A percentile compares a stretch with the other conserved stretches of the same genome.
phyloP scores from a whole-genome alignment of 1,139 yeast genomes.

The Yamadazyma sp. region DNA sequence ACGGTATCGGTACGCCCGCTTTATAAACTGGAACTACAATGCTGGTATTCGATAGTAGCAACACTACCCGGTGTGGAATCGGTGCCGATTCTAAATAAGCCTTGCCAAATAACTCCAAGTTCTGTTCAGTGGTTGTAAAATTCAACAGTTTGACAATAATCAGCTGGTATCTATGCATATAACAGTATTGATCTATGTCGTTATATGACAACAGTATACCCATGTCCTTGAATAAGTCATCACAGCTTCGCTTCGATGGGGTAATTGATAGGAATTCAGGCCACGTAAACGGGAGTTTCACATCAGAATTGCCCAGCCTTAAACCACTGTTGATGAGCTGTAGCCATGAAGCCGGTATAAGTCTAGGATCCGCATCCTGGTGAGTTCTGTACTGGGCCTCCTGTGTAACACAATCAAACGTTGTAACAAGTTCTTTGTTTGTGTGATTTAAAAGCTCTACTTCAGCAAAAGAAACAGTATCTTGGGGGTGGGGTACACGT shows the following conservation, averaged over 20 bases:
- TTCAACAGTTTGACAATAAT: conserved; percentile 3
- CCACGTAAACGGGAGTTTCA: conserved; percentile 6
- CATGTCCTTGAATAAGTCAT: background rate
- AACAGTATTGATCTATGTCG: background rate
- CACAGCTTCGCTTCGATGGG: background rate
- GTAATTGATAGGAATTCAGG: background rate
- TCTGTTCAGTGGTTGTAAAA: conserved; percentile 4
- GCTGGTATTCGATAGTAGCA: conserved; percentile 3
- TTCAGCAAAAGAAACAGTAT: background rate
- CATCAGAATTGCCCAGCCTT: background rate
- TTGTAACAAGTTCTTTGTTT: background rate
- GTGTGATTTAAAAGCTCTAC: background rate
- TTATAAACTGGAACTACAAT: conserved; percentile 3
- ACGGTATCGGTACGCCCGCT: background rate
- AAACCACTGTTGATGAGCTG: background rate
- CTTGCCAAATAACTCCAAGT: background rate
- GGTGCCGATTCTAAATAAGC: conserved; percentile 3
- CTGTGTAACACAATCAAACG: background rate
- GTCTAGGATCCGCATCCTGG: background rate
- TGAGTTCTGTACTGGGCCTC: background rate
- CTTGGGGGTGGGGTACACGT: background rate
- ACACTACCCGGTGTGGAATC: conserved; percentile 5
- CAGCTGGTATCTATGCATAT: background rate
- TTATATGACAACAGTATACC: background rate
- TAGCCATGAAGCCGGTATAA: background rate